Evolutionary conservation across 139 green algal species (phyloP), one percentile per base, ranked within the genome.

Genomic region (Tetraselmis chui): DNA sequence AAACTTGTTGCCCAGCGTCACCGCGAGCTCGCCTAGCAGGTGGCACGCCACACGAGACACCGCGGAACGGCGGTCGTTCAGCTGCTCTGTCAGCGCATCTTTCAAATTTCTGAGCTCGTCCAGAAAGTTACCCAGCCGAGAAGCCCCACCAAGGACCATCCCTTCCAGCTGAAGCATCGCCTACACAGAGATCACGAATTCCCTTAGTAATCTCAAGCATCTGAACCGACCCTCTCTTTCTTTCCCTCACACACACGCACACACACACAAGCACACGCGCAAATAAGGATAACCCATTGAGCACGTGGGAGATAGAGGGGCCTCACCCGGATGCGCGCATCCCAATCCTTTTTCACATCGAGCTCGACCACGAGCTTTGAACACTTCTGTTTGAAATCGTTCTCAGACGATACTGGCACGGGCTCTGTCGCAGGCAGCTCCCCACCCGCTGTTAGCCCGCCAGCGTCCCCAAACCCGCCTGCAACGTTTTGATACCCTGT

Each of bases 141-240:
- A 75, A 1, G 89, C 89, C 30, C 89, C 90, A 11, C 93, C 93
- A 24, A 80, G 80, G 29, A 91, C 87, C 26, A 96, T 81, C 0
- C 88, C 89, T 83, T 97, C 92, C 58, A 97, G 32, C 22, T 89
- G 86, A 77, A 92, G 76, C 89, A 97, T 88, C 1, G 90, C 87
- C 2, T 80, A 76, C 31, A 93, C 5, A n/a, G n/a, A n/a, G n/a
- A n/a, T n/a, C n/a, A n/a, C n/a, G n/a, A n/a, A n/a, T n/a, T n/a
- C n/a, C n/a, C n/a, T n/a, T n/a, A n/a, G n/a, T n/a, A n/a, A n/a
- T n/a, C n/a, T n/a, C n/a, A n/a, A n/a, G n/a, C n/a, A n/a, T n/a
- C n/a, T n/a, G n/a, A n/a, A n/a, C n/a, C n/a, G n/a, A n/a, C n/a
- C n/a, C n/a, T n/a, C n/a, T n/a, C n/a, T n/a, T n/a, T n/a, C n/a